These are phyloP conservation scores for Fraxinus cuspidata DNA, from an alignment of 257 asterid species.

Conservation along the genomic window DNA sequence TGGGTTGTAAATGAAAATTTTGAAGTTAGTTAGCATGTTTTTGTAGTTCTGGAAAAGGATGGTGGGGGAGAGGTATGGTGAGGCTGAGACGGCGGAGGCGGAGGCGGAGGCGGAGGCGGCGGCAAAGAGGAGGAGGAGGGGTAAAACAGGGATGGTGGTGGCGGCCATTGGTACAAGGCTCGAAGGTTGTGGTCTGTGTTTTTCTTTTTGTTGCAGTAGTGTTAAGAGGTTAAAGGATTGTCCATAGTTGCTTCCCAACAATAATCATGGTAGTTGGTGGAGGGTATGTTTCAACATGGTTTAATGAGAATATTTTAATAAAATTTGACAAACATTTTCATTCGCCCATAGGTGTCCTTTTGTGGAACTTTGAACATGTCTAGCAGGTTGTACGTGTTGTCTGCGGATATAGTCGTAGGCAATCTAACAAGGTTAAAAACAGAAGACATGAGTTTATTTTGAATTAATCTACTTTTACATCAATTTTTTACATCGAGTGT, in stretches of 20 bases:
- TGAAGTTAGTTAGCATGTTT: slow-evolving; percentile 63
- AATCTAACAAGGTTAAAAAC: no score
- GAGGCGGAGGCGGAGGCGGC: slow-evolving; percentile 29
- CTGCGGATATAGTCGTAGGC: no score
- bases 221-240: not conserved
- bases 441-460: no score
- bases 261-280: not conserved
- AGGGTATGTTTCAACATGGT: slow-evolving; percentile 1
- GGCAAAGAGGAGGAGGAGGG: slow-evolving; percentile 23
- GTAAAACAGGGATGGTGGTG: slow-evolving; percentile 9
- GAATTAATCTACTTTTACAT: no score
- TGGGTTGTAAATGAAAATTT: slow-evolving; percentile 65
- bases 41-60: slow-evolving; percentile 59
- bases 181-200: not conserved
- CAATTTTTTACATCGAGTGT: no score
- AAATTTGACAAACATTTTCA: not conserved
- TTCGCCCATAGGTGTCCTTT: not conserved
- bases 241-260: not conserved
- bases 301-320: not conserved
- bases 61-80: slow-evolving; percentile 65
- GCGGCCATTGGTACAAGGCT: slow-evolving; percentile 37
- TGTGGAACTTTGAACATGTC: no score
- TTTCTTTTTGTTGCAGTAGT: not conserved
- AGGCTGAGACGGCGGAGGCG: slow-evolving; percentile 30
- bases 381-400: no score